These are phyloP conservation scores for Xylaria sp. DNA, from an alignment of 2,329 filamentous ascomycete genomes.

Conservation along the genomic window DNA sequence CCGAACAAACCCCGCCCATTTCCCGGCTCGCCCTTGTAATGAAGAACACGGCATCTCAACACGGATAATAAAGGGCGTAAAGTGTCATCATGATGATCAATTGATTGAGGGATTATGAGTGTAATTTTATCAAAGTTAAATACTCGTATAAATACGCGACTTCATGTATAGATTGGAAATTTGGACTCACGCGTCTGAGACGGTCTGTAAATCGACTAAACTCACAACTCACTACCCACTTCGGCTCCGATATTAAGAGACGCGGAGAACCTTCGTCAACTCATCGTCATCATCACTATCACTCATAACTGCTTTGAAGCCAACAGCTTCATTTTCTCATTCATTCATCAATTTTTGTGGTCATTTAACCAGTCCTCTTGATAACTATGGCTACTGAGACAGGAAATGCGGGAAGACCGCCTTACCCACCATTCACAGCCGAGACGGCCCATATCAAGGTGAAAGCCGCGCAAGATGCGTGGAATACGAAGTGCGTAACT, in stretches of 20 bases:
- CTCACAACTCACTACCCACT: neutral
- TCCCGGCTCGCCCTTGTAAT: neutral
- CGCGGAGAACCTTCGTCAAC: neutral
- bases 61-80: neutral
- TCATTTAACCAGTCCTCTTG: neutral
- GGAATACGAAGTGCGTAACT: constrained; percentile 77
- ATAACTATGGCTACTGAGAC: constrained; percentile 39
- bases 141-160: neutral
- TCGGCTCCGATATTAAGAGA: constrained; percentile 1
- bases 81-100: neutral
- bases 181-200: neutral
- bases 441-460: constrained; percentile 80
- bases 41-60: neutral
- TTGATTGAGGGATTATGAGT: neutral
- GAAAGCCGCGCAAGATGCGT: constrained; percentile 83
- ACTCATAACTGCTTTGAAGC: neutral
- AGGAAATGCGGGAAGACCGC: constrained; percentile 51
- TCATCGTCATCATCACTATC: neutral
- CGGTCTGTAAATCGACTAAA: neutral
- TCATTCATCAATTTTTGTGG: neutral
- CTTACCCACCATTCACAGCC: constrained; percentile 77
- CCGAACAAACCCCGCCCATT: constrained; percentile 5
- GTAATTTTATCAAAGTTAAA: too few relatives aligned
- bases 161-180: neutral
- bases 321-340: neutral